Evolutionary conservation across 495 filamentous ascomycete species (phyloP), one percentile per base, ranked within the genome.

Genomic region (Glarea lozoyensis): DNA sequence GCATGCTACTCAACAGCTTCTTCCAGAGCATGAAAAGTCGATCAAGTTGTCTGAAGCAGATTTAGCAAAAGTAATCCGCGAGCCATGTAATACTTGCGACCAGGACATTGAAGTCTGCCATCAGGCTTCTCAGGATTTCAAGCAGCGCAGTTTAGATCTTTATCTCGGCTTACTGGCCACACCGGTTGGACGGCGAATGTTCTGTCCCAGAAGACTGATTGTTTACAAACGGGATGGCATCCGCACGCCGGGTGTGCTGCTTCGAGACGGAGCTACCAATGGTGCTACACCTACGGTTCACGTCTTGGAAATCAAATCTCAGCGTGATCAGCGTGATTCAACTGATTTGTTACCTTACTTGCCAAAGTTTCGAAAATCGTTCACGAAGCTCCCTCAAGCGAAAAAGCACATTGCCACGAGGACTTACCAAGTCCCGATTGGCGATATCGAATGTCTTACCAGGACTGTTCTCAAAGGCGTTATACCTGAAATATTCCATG

Each of bases 1-100:
- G 62, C 92, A 98, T 64, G 88, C 88, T n/a, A 96, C 93, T 0
- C 93, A 97, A 55, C 90, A 93, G 46, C 67, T 97, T 23, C 67
- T 97, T 10, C 92, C 92, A 1, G 87, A 95, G 61, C 89, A 96
- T 49, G 90, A 97, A 64, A 90, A 89, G 58, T 79, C 86, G 51
- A 84, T 97, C 33, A 87, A 90, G 55, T 53, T 94, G n/a, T 93
- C 88, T 0, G 87, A 97, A 58, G 86, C 84, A 2, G 88, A 92
- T 60, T 66, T 98, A 45, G 86, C 73, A 27, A 94, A 90, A 59
- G 74, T 98, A 52, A 90, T 90, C 61, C 73, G 88, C 3, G 86
- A 94, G 50, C 57, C 82, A 4, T 98, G 92, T 57, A 64, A 77
- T 15, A 79, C 84, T 29, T 98, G 92, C 58, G 85, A 94, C 50